phyloP scores from a whole-genome alignment of 108 stramenopile genomes.

The Mediolabrus comicus region DNA sequence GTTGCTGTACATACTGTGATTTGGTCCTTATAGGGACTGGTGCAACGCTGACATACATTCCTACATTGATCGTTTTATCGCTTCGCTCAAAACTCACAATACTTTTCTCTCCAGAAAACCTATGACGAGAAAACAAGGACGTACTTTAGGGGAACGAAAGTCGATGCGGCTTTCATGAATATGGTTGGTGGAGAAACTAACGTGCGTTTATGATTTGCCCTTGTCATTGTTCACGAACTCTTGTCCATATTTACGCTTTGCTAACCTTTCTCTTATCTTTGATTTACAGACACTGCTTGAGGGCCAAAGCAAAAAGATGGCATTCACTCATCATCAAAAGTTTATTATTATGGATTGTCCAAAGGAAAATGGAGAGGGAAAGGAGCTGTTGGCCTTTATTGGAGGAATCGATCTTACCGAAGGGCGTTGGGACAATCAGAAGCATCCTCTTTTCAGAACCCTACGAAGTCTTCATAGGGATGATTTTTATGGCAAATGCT shows the following conservation, averaged over 20 bases:
- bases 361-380: conserved; percentile 18
- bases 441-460: conserved; percentile 49
- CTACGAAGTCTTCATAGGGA: conserved; percentile 43
- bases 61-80: too few species aligned
- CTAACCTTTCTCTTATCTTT: too few species aligned
- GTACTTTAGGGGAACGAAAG: conserved; percentile 35
- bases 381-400: conserved; percentile 52
- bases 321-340: conserved; percentile 55
- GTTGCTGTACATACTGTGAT: too few species aligned
- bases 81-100: too few species aligned
- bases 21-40: too few species aligned
- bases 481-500: conserved; percentile 42
- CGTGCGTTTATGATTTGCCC: too few species aligned
- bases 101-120: too few species aligned
- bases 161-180: conserved; percentile 32
- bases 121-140: conserved; percentile 37
- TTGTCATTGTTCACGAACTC: too few species aligned
- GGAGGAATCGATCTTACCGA: conserved; percentile 71
- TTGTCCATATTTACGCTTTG: too few species aligned
- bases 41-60: too few species aligned
- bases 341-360: conserved; percentile 47
- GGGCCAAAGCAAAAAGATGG: conserved; percentile 32
- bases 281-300: conserved; percentile 7
- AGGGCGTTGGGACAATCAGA: conserved; percentile 62
- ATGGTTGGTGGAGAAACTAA: conserved; percentile 40